phyloP scores from a whole-genome alignment of 768 basidiomycete genomes.

The Naematelia aurantialba region DNA sequence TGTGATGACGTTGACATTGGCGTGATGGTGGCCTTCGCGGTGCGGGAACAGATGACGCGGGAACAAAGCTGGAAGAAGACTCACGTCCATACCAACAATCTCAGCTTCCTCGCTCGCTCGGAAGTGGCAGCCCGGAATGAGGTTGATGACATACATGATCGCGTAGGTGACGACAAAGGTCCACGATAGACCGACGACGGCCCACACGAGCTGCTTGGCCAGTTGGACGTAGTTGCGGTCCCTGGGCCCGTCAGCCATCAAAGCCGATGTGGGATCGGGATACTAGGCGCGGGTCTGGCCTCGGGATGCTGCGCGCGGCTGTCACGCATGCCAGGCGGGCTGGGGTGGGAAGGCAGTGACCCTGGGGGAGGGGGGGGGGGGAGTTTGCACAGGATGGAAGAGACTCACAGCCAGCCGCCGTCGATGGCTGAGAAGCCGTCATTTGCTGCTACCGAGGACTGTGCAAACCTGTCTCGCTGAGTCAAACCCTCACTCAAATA shows the following conservation, averaged over 20 bases:
- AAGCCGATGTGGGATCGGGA: too few species aligned
- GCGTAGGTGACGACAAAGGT: conserved; percentile 48
- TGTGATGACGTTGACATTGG: too few species aligned
- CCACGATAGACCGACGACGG: conserved; percentile 48
- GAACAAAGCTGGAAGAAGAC: conserved; percentile 1
- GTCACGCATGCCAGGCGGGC: too few species aligned
- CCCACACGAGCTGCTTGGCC: conserved; percentile 69
- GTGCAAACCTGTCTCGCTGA: too few species aligned
- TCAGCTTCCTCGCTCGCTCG: conserved; percentile 56
- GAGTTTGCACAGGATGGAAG: too few species aligned
- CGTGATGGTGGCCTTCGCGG: too few species aligned
- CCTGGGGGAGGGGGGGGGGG: too few species aligned
- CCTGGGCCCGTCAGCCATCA: conserved; percentile 17
- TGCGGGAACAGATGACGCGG: too few species aligned
- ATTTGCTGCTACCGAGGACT: conserved; percentile 69
- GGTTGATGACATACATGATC: conserved; percentile 65
- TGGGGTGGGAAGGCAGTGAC: too few species aligned
- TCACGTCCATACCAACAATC: conserved; percentile 69
- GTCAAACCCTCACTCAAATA: too few species aligned
- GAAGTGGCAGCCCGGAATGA: conserved; percentile 70
- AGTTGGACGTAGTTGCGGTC: conserved; percentile 62
- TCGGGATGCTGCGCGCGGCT: too few species aligned
- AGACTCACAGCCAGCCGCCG: conserved; percentile 91
- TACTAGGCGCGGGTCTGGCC: too few species aligned
- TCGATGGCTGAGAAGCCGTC: conserved; percentile 64